Evolutionary conservation across 2,329 filamentous ascomycete species (phyloP).

Genomic region (Alternaria sp.): DNA sequence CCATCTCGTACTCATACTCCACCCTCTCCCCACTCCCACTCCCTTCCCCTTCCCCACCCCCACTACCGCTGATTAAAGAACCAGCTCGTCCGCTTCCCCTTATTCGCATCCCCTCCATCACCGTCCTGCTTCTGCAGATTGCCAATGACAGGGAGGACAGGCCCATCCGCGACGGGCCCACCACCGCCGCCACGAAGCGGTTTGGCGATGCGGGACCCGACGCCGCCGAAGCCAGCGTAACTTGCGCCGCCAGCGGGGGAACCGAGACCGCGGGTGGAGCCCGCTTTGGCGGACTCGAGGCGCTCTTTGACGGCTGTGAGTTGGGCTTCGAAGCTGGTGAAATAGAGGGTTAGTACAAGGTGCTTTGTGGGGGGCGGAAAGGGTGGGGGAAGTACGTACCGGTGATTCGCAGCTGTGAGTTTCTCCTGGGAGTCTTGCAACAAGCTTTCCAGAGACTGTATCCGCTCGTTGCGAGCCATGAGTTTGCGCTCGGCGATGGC

Average conservation of each 20-base stretch:
- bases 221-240: constrained; percentile 69
- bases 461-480: constrained; percentile 94
- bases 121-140: constrained; percentile 59
- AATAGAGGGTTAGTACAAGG: no score
- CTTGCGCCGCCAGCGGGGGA: constrained; percentile 64
- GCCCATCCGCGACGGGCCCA: constrained; percentile 43
- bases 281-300: constrained; percentile 91
- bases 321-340: constrained; percentile 95
- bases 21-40: background rate
- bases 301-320: constrained; percentile 97
- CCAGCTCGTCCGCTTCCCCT: constrained; percentile 74
- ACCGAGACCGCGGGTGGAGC: constrained; percentile 82
- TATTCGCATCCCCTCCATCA: constrained; percentile 55
- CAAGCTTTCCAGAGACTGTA: constrained; percentile 88
- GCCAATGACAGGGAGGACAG: constrained; percentile 52
- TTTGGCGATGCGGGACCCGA: constrained; percentile 66
- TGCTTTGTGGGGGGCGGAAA: no score
- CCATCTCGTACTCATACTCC: background rate
- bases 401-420: constrained; percentile 93
- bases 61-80: constrained; percentile 63
- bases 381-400: no score
- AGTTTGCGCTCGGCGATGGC: constrained; percentile 97
- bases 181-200: constrained; percentile 62
- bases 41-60: background rate
- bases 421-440: constrained; percentile 98